phyloP scores from a whole-genome alignment of 495 filamentous ascomycete species.

The Letharia lupina region DNA sequence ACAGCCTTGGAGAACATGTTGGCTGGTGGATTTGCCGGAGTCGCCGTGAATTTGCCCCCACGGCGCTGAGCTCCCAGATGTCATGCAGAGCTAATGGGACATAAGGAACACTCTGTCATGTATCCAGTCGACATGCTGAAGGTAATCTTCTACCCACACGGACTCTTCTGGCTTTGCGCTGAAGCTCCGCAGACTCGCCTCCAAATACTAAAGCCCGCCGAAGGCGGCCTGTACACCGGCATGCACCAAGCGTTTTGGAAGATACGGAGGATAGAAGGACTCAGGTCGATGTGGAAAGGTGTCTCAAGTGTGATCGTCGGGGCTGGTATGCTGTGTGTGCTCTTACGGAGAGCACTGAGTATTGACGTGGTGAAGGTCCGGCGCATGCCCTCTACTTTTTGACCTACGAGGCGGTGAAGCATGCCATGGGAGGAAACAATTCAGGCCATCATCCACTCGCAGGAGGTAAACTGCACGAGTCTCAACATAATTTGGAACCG shows the following conservation, averaged over 20 bases:
- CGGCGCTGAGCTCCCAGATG: conserved; percentile 13
- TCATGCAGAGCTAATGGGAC: conserved; percentile 17
- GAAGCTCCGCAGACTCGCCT: conserved; percentile 68
- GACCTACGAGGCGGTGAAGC: conserved; percentile 95
- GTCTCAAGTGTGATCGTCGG: conserved; percentile 94
- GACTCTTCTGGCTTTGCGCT: conserved; percentile 13
- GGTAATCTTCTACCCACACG: conserved; percentile 46
- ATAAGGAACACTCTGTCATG: conserved; percentile 84
- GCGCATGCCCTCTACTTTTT: conserved; percentile 98
- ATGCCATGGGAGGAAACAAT: conserved; percentile 85
- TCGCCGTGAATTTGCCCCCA: conserved; percentile 59
- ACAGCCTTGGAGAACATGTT: conserved; percentile 68
- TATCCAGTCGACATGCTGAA: conserved; percentile 97
- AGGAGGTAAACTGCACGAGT: conserved; percentile 52
- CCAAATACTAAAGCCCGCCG: conserved; percentile 86
- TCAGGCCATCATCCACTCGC: conserved; percentile 89
- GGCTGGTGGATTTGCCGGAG: conserved; percentile 93
- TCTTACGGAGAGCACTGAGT: conserved; percentile 22
- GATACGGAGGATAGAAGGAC: conserved; percentile 82
- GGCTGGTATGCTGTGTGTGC: conserved; percentile 55
- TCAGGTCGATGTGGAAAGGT: conserved; percentile 88
- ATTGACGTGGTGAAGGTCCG: conserved; percentile 55
- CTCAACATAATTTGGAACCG: neutral
- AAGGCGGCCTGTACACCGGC: conserved; percentile 79
- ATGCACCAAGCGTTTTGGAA: conserved; percentile 86